Base-by-base conservation (phyloP, 2,329 filamentous ascomycete species). In the Cordyceps tenuipes region DNA sequence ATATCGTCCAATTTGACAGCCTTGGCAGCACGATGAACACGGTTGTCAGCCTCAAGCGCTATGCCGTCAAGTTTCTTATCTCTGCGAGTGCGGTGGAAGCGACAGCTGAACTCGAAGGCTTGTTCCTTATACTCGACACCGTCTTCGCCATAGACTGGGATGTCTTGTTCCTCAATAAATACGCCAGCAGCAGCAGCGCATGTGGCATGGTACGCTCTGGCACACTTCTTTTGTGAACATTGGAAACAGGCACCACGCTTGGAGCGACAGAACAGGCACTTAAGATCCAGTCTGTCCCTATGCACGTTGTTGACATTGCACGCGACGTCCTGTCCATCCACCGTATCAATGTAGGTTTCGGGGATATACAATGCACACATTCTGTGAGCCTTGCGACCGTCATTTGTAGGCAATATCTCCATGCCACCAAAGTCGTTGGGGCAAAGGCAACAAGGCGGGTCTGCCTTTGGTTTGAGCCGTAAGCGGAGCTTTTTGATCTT, bases 211-310 rank as follows among this genome's bases (percentile, higher is more conserved):
- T 97, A 99, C 9, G 93, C 88, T 64, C 94, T 82, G 4, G 90
- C 88, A 68, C 94, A 99, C 72, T 96, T 97, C 77, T 92, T 93
- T 66, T 91, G 88, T 1, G 91, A 95, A 74, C 94, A 99, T 72
- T 97, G 93, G 76, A 99, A 95, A 75, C 93, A 97, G 17, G 91
- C 91, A n/a, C 94, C 94, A 61, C 89, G 89, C 73, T 94, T 95
- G 36, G 91, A 95, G 39, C 92, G 90, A 70, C 94, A 99, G 75
- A 90, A 96, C 63, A 96, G 85, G 72, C 94, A 99, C 73, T 96
- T 96, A 66, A 97, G 85, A 29, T 95, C 91, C 66, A 96, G 77
- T 21, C 93, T 89, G 60, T 89, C 90, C 72, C 94, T 93, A 69
- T 89, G 86, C 65, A 97, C 91, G 62, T 84, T 84, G n/a, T 83